Evolutionary conservation across 257 asterid species (phyloP).

Genomic region (Plantago ovata): DNA sequence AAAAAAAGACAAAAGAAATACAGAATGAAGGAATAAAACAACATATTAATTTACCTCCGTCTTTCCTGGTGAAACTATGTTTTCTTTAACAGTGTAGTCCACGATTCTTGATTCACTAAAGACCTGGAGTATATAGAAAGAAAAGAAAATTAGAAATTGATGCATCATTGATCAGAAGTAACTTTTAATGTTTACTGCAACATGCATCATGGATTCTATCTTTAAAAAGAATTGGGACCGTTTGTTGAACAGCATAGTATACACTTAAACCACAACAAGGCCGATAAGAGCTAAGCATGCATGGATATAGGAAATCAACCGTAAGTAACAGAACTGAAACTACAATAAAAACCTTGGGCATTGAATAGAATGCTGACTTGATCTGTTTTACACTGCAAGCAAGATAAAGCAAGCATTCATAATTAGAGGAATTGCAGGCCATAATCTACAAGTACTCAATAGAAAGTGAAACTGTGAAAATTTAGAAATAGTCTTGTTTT

Average conservation of each 20-base stretch:
- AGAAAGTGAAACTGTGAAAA: background rate
- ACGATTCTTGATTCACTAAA: constrained; percentile 82
- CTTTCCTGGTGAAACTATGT: constrained; percentile 55
- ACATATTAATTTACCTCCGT: constrained; percentile 45
- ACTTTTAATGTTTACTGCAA: background rate
- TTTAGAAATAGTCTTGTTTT: background rate
- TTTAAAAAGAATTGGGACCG: background rate
- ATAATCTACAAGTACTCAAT: constrained; percentile 1
- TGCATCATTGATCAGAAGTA: background rate
- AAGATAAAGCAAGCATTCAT: constrained; percentile 15
- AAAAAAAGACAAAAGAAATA: background rate
- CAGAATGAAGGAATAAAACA: background rate
- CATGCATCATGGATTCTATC: background rate
- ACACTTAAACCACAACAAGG: background rate
- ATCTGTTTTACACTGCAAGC: constrained; percentile 75
- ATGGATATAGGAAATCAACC: background rate
- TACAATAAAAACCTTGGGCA: constrained; percentile 50
- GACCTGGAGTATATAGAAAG: constrained; percentile 34
- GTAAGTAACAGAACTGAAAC: background rate
- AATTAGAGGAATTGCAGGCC: constrained; percentile 9
- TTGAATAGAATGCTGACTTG: constrained; percentile 83
- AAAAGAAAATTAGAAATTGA: background rate
- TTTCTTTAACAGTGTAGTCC: constrained; percentile 54
- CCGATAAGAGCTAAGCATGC: background rate
- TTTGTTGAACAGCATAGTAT: background rate